phyloP scores from a whole-genome alignment of 805 yeast genomes.

The Nakazawaea peltata region DNA sequence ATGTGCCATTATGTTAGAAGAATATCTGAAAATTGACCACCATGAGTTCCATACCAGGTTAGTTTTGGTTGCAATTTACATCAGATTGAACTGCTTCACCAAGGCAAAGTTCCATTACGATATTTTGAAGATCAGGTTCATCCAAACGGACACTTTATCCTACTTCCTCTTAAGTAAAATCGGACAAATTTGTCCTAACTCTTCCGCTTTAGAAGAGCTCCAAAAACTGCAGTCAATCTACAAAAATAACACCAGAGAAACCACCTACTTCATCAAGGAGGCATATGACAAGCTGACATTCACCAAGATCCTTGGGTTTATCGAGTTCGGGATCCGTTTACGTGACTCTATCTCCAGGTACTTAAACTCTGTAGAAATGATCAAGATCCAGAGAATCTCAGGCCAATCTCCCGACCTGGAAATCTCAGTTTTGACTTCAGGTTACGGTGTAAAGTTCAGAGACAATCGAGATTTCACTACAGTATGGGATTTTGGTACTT shows the following conservation, averaged over 20 bases:
- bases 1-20: conserved; percentile 50
- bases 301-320: conserved; percentile 60
- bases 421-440: conserved; percentile 13
- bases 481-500: conserved; percentile 43
- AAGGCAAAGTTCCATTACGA: conserved; percentile 44
- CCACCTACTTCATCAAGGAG: conserved; percentile 35
- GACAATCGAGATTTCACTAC: conserved; percentile 59
- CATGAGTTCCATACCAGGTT: conserved; percentile 64
- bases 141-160: conserved; percentile 69
- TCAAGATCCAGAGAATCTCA: conserved; percentile 25
- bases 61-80: conserved; percentile 64
- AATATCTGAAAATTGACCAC: conserved; percentile 45
- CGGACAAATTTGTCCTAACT: conserved; percentile 36
- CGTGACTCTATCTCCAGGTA: conserved; percentile 40
- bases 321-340: conserved; percentile 49
- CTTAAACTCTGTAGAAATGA: conserved; percentile 24
- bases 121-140: conserved; percentile 54
- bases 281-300: conserved; percentile 55
- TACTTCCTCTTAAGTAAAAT: conserved; percentile 42
- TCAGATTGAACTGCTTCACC: conserved; percentile 44
- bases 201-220: conserved; percentile 24
- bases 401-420: conserved; percentile 15
- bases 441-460: conserved; percentile 23
- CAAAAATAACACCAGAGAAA: conserved; percentile 42
- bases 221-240: conserved; percentile 41